Conservation (phyloP, 495 filamentous ascomycete species). For the Usnea hakonensis region DNA sequence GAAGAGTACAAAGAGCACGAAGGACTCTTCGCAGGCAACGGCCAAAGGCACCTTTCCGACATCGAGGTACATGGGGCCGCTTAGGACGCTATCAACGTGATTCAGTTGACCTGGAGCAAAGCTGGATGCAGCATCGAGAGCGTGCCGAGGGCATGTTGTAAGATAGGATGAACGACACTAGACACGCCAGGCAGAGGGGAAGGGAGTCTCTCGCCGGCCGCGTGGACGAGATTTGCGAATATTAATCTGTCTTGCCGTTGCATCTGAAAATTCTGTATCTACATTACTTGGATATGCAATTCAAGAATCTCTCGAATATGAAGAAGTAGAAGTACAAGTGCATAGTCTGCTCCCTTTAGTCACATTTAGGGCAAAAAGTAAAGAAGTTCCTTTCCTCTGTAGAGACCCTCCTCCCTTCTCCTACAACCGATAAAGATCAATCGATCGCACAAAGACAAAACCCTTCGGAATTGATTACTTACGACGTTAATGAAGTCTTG, state of each 20-base stretch:
- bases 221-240: background rate
- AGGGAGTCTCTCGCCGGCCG: background rate
- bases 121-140: background rate
- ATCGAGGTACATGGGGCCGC: slow-evolving; percentile 9
- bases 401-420: no score
- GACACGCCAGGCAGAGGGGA: background rate
- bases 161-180: background rate
- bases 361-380: no score
- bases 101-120: background rate
- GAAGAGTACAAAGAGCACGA: slow-evolving; percentile 1
- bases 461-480: no score
- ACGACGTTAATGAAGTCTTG: background rate
- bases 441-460: no score
- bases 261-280: no score
- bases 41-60: background rate
- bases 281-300: background rate
- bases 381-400: no score
- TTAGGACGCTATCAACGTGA: background rate
- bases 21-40: background rate
- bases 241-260: background rate
- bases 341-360: no score
- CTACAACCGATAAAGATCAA: no score
- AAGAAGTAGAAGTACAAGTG: background rate
- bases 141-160: background rate
- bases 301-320: background rate